Conservation (phyloP, 177 flowering plant species). For the Telopea speciosissima region DNA sequence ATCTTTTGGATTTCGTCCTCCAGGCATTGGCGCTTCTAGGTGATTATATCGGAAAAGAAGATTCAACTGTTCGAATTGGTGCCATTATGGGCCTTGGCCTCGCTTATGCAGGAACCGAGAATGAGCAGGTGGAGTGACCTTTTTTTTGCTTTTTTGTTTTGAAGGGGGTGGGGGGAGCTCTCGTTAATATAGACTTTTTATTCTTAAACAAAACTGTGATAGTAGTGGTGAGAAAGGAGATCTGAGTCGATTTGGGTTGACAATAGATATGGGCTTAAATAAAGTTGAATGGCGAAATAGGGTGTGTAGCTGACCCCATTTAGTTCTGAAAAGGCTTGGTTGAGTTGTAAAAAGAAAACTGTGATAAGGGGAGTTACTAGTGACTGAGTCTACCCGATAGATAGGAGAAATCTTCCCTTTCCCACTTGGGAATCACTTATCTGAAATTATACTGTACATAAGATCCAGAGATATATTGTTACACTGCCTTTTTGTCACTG, state of each 20-base stretch:
- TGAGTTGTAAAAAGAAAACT: too few relatives aligned
- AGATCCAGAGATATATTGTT: neutral
- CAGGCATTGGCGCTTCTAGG: conserved; percentile 89
- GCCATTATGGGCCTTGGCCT: conserved; percentile 95
- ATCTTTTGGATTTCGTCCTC: conserved; percentile 10
- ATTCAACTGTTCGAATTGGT: conserved; percentile 76
- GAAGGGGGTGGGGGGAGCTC: neutral
- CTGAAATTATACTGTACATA: too few relatives aligned
- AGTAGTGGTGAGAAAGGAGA: neutral
- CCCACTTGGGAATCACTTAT: too few relatives aligned
- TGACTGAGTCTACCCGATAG: too few relatives aligned
- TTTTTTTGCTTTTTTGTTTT: neutral
- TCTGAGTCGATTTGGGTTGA: neutral
- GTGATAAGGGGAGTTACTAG: too few relatives aligned
- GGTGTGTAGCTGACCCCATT: too few relatives aligned
- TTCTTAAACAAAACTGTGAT: neutral
- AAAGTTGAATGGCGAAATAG: neutral
- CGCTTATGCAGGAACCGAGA: conserved; percentile 91
- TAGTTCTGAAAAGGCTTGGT: too few relatives aligned
- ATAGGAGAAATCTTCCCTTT: too few relatives aligned
- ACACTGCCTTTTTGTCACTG: neutral
- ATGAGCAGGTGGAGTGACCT: conserved; percentile 52
- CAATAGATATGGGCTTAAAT: neutral
- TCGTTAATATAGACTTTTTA: neutral
- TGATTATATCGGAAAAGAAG: conserved; percentile 74